These are phyloP conservation scores for Arctium lappa DNA, from an alignment of 129 eudicot genomes.

Conservation along the genomic window DNA sequence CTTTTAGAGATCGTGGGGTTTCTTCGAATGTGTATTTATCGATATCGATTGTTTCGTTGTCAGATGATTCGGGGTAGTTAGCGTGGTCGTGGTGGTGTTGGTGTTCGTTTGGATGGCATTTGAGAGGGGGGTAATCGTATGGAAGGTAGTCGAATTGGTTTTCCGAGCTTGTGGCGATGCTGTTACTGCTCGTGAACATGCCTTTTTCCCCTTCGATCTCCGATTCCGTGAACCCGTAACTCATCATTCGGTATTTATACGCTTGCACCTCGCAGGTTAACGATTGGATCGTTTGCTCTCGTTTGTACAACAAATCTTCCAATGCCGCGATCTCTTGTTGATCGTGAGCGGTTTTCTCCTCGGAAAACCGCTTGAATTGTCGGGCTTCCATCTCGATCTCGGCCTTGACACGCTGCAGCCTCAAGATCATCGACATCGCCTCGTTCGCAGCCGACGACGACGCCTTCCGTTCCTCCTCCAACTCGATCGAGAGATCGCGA, in stretches of 20 bases:
- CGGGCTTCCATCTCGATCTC: conserved; percentile 76
- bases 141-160: conserved; percentile 38
- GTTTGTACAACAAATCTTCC: conserved; percentile 75
- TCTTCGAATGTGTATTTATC: conserved; percentile 71
- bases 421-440: conserved; percentile 89
- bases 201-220: conserved; percentile 62
- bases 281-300: conserved; percentile 66
- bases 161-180: conserved; percentile 27
- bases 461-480: conserved; percentile 84
- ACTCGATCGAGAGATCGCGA: conserved; percentile 47
- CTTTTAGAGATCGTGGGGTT: conserved; percentile 57
- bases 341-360: conserved; percentile 76
- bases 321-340: conserved; percentile 53
- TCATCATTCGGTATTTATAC: conserved; percentile 79
- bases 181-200: conserved; percentile 35
- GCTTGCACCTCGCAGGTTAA: conserved; percentile 73
- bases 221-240: conserved; percentile 69
- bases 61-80: conserved; percentile 32
- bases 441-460: conserved; percentile 83
- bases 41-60: conserved; percentile 46
- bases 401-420: conserved; percentile 84
- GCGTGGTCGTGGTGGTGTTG: not conserved
- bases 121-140: conserved; percentile 61
- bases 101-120: conserved; percentile 52
- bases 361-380: conserved; percentile 73